phyloP scores from a whole-genome alignment of 2,329 filamentous ascomycete genomes.

The Daldinia sp. region DNA sequence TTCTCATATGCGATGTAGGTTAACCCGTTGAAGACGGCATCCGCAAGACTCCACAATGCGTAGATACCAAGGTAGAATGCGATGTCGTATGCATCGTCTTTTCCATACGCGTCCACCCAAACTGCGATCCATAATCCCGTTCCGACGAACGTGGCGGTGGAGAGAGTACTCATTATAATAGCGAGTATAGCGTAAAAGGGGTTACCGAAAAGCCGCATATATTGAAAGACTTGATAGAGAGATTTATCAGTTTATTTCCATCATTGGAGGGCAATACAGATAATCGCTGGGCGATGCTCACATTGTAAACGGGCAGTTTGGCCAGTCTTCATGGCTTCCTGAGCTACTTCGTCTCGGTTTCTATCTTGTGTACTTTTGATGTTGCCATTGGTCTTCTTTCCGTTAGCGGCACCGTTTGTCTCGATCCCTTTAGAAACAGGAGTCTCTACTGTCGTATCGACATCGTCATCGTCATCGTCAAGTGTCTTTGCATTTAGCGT shows the following conservation, averaged over 20 bases:
- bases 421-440: conserved; percentile 30
- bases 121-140: conserved; percentile 59
- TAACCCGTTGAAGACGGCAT: conserved; percentile 53
- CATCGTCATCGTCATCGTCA: conserved; percentile 48
- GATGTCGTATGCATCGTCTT: conserved; percentile 54
- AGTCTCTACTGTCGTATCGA: conserved; percentile 42
- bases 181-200: conserved; percentile 53
- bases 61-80: conserved; percentile 64
- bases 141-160: conserved; percentile 53
- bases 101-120: conserved; percentile 61
- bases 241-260: conserved; percentile 27
- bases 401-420: conserved; percentile 34
- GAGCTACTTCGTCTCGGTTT: conserved; percentile 53
- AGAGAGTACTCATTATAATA: conserved; percentile 51
- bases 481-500: conserved; percentile 51
- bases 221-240: conserved; percentile 53
- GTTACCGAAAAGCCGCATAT: conserved; percentile 61
- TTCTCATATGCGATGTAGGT: conserved; percentile 60
- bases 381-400: conserved; percentile 30
- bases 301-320: conserved; percentile 55
- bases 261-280: not conserved
- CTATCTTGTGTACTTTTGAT: conserved; percentile 50
- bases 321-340: conserved; percentile 59
- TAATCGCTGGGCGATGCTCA: conserved; percentile 41
- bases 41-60: conserved; percentile 55